Evolutionary conservation across 306 rosid genomes (phyloP).

Genomic region (Corylus americana): DNA sequence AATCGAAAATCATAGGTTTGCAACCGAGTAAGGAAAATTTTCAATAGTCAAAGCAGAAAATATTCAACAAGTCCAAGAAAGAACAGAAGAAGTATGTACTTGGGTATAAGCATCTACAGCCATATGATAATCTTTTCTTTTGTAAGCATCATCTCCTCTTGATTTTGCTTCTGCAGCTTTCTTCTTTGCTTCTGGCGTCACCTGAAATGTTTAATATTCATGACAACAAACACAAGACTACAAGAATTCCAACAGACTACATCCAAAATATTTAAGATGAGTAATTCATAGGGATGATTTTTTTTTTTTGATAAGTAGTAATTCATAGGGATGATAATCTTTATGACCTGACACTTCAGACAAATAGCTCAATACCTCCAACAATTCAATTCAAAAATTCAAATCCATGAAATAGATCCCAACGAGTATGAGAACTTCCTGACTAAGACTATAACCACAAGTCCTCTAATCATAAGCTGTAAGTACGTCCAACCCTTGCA

Average conservation of each 20-base stretch:
- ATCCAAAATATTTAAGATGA: background rate
- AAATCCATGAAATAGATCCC: background rate
- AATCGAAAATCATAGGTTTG: background rate
- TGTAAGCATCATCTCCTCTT: constrained; percentile 89
- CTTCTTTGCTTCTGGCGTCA: constrained; percentile 76
- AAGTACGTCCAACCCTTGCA: background rate
- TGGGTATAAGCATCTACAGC: constrained; percentile 94
- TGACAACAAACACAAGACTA: constrained; percentile 1
- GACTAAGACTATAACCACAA: background rate
- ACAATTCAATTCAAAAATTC: background rate
- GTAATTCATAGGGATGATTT: background rate
- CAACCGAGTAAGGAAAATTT: constrained; percentile 15
- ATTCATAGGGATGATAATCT: background rate
- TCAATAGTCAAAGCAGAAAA: constrained; percentile 12
- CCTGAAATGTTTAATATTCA: constrained; percentile 48
- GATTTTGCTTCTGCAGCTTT: constrained; percentile 92
- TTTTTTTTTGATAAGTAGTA: too few species aligned
- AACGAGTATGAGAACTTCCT: background rate
- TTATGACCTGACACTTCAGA: background rate
- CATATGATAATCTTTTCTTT: constrained; percentile 49
- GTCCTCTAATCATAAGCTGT: background rate
- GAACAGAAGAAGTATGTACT: constrained; percentile 39
- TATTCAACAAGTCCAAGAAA: background rate
- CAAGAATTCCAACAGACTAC: background rate
- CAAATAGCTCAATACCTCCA: background rate